A percentile compares a stretch with the other conserved stretches of the same genome.
phyloP scores from a whole-genome alignment of 1,139 yeast species.

The Diutina siamensis region DNA sequence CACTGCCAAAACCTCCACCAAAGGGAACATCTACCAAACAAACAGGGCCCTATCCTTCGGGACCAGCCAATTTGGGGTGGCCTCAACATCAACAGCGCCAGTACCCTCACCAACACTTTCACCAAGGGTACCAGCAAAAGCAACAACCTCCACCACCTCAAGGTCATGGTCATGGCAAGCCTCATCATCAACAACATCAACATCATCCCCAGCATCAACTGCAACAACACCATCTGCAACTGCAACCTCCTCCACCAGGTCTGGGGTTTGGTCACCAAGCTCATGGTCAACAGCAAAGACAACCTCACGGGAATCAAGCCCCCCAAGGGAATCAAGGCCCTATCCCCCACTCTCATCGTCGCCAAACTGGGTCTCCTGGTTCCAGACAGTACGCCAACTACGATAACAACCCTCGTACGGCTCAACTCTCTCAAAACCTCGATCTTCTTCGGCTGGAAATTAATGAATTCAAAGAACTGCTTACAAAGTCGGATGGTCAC shows the following conservation, averaged over 20 bases:
- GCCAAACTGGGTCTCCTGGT: too few relatives aligned
- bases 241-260: neutral
- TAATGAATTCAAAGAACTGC: slow-evolving; percentile 35
- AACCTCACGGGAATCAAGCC: neutral
- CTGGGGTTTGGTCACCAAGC: neutral
- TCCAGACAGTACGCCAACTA: neutral
- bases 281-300: neutral
- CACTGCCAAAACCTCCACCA: neutral
- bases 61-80: neutral
- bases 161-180: too few relatives aligned
- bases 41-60: neutral
- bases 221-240: neutral
- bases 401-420: slow-evolving; percentile 1
- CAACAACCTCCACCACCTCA: neutral
- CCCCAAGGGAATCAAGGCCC: neutral
- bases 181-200: slow-evolving; percentile 3
- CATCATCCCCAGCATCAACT: neutral
- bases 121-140: neutral
- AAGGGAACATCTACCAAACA: neutral
- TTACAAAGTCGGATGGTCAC: slow-evolving; percentile 17
- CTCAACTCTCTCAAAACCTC: slow-evolving; percentile 26
- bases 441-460: slow-evolving; percentile 33
- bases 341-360: neutral
- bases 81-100: neutral
- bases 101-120: neutral